These are phyloP conservation scores for Pontederia crassipes DNA, from an alignment of 176 grass and related monocot species.

Conservation along the genomic window DNA sequence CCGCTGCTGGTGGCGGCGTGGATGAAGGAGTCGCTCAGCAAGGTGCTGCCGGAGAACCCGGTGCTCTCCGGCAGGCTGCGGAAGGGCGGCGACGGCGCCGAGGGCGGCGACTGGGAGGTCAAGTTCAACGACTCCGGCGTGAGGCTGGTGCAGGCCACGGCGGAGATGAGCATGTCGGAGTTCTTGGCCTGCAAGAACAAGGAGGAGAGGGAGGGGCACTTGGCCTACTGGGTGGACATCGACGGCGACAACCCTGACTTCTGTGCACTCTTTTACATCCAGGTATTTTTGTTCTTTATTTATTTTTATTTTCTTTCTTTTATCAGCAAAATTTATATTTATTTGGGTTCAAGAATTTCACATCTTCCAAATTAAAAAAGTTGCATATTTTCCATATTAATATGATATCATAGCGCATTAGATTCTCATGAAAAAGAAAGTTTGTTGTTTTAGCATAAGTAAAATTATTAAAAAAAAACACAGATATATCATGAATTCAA, in stretches of 20 bases:
- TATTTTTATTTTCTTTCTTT: too few species aligned
- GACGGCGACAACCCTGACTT: slow-evolving; percentile 37
- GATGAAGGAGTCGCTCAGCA: slow-evolving; percentile 60
- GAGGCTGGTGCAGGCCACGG: slow-evolving; percentile 53
- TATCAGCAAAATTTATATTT: too few species aligned
- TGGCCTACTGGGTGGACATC: slow-evolving; percentile 56
- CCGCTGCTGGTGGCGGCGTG: slow-evolving; percentile 31
- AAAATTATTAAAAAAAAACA: too few species aligned
- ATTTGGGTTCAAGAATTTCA: too few species aligned
- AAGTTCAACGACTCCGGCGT: slow-evolving; percentile 72
- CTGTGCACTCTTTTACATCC: slow-evolving; percentile 46
- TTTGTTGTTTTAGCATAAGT: too few species aligned
- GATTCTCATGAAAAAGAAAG: too few species aligned
- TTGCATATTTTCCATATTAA: too few species aligned
- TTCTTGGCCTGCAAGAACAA: slow-evolving; percentile 31
- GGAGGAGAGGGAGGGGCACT: slow-evolving; percentile 15
- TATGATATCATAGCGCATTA: too few species aligned
- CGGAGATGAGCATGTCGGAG: slow-evolving; percentile 45
- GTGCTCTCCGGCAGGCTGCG: slow-evolving; percentile 63
- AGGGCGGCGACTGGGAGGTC: slow-evolving; percentile 66
- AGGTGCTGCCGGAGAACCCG: slow-evolving; percentile 42
- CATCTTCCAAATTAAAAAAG: too few species aligned
- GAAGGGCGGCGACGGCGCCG: slow-evolving; percentile 20
- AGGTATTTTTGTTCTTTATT: slow-evolving; percentile 24
- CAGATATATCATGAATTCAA: too few species aligned